These are phyloP conservation scores for Trichopus zeylanicus DNA, from an alignment of 116 monocot species.

Conservation along the genomic window DNA sequence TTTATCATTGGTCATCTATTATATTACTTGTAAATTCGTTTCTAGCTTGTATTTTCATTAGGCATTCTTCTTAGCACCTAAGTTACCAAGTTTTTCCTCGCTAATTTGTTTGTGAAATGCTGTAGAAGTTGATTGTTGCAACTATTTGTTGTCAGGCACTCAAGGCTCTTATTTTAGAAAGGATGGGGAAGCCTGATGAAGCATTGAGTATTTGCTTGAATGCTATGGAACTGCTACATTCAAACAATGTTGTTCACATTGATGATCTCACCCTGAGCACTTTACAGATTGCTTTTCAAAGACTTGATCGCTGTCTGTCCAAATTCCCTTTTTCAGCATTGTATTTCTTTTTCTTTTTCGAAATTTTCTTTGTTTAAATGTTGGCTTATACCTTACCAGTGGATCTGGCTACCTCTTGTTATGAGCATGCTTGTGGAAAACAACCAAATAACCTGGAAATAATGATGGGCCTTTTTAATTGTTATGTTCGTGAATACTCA, in stretches of 20 bases:
- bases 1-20: no score
- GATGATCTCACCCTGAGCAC: conserved; percentile 97
- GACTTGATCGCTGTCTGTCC: conserved; percentile 72
- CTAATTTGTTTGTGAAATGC: neutral
- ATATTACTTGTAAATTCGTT: no score
- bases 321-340: neutral
- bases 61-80: no score
- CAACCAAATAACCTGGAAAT: conserved; percentile 81
- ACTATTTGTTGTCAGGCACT: conserved; percentile 50
- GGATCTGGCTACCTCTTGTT: conserved; percentile 93
- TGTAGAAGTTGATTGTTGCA: neutral
- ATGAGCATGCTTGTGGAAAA: conserved; percentile 86
- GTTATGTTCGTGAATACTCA: conserved; percentile 88
- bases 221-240: conserved; percentile 67
- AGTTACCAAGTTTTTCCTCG: neutral
- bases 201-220: conserved; percentile 65
- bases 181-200: conserved; percentile 86
- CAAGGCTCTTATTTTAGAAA: conserved; percentile 91
- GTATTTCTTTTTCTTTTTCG: conserved; percentile 1
- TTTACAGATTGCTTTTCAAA: conserved; percentile 92
- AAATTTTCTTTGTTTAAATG: neutral
- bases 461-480: conserved; percentile 93
- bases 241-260: conserved; percentile 41
- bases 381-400: conserved; percentile 37
- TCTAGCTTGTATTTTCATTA: no score